phyloP scores from a whole-genome alignment of 2,329 filamentous ascomycete genomes.

The Arthrobotrys pseudoclavata region DNA sequence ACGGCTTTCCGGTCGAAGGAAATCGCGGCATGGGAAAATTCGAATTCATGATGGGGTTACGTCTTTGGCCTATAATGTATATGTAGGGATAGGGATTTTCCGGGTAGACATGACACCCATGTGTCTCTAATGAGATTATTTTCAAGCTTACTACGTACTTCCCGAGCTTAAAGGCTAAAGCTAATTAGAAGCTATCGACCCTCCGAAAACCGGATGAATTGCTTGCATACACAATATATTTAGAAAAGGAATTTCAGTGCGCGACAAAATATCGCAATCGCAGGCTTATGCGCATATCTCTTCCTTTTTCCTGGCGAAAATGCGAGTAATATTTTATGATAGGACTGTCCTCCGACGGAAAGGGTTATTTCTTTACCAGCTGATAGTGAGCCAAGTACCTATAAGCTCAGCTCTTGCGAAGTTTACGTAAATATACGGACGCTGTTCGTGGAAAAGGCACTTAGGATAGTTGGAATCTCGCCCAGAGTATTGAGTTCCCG shows the following conservation, averaged over 20 bases:
- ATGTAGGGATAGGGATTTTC: neutral
- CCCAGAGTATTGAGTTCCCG: constrained; percentile 7
- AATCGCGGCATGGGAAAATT: constrained; percentile 40
- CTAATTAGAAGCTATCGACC: constrained; percentile 27
- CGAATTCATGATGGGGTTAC: constrained; percentile 6
- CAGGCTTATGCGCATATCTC: constrained; percentile 1
- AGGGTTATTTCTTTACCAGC: constrained; percentile 1
- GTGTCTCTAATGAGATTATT: constrained; percentile 31
- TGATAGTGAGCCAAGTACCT: constrained; percentile 5
- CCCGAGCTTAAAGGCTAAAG: constrained; percentile 4
- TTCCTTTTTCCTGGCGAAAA: neutral
- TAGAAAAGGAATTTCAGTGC: neutral
- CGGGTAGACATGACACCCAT: neutral
- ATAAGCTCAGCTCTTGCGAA: constrained; percentile 8
- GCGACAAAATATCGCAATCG: constrained; percentile 42
- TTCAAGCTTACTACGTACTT: neutral
- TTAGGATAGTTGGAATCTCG: neutral
- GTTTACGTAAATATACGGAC: constrained; percentile 54
- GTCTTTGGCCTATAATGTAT: neutral
- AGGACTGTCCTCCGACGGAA: neutral
- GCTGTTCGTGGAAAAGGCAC: constrained; percentile 8
- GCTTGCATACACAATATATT: constrained; percentile 6
- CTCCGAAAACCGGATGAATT: constrained; percentile 25
- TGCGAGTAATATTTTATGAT: constrained; percentile 24
- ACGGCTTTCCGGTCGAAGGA: constrained; percentile 29